Evolutionary conservation across 192 early-diverging fungal species (phyloP).

Genomic region (Linnemannia elongata): DNA sequence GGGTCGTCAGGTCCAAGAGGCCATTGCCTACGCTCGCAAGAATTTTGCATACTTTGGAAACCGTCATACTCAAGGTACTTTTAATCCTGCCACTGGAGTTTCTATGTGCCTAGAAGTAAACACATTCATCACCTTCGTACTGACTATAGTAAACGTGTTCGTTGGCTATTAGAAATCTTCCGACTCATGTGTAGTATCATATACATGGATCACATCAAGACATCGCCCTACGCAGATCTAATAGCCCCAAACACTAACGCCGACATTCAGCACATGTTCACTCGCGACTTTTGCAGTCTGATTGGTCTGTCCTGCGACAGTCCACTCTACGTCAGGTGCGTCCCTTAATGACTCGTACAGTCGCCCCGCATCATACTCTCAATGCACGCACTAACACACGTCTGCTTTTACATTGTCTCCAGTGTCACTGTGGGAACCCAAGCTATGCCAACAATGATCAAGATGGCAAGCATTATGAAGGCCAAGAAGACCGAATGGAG

Average conservation of each 20-base stretch:
- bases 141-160: not conserved
- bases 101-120: not conserved
- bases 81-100: not conserved
- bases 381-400: not conserved
- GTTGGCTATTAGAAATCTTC: slow-evolving; percentile 58
- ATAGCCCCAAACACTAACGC: slow-evolving; percentile 55
- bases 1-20: slow-evolving; percentile 59
- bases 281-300: slow-evolving; percentile 83
- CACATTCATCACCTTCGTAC: not conserved
- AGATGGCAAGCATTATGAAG: slow-evolving; percentile 92
- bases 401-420: not conserved
- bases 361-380: slow-evolving; percentile 49
- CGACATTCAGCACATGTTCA: slow-evolving; percentile 77
- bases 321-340: slow-evolving; percentile 78
- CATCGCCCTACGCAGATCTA: slow-evolving; percentile 64
- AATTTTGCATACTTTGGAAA: slow-evolving; percentile 77
- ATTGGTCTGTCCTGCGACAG: slow-evolving; percentile 78
- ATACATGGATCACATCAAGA: slow-evolving; percentile 38
- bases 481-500: slow-evolving; percentile 91
- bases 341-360: not conserved
- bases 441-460: slow-evolving; percentile 93
- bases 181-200: slow-evolving; percentile 61
- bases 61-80: slow-evolving; percentile 75
- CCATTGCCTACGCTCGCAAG: slow-evolving; percentile 80
- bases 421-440: slow-evolving; percentile 84